Base-by-base conservation (phyloP, 352 stramenopile species). In the Globisporangium megalacanthum region DNA sequence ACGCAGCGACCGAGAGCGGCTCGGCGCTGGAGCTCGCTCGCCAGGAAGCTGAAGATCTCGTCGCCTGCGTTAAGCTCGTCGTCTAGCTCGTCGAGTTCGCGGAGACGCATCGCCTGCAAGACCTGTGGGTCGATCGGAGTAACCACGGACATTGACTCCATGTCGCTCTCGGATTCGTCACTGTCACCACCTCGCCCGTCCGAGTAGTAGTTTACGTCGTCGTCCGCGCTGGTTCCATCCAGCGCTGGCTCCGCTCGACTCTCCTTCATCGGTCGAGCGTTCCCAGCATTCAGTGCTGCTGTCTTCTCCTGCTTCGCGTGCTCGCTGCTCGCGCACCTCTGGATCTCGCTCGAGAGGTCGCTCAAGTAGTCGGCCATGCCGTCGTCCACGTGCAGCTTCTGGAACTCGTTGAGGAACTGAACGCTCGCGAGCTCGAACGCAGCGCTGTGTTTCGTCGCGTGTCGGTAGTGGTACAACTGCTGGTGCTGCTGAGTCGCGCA, bases 31-130 rank as follows among this genome's bases (percentile, higher is more conserved):
- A 86, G 56, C 41, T 88, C 75, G 37, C 65, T 64, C 0, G 66
- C 61, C 10, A 87, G 55, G 46, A 87, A 83, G 6, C 69, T 60
- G 42, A 85, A 89, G 31, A 87, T 83, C 35, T 86, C 79, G 31
- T 89, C 79, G 0, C 72, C 79, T 54, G 86, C 71, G 22, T 86
- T 83, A 15, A 77, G 58, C 6, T 76, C 8, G 0, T 20, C 35
- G 17, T 46, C 53, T 9, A 77, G 39, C 9, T 75, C 57, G 15
- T 68, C 61, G 6, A 66, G 39, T 6, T 73, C 60, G 13, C 54
- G 53, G 22, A 46, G 44, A 20, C 36, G 44, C 14, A 60, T 44
- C 1, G 63, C 62, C 2, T 39, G 46, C 35, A 49, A 41, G 4
- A 57, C 49, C 15, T 68, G 51, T 6, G 49, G 42, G 19, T 77